Evolutionary conservation across 306 rosid species (phyloP).

Genomic region (Malus asiatica): DNA sequence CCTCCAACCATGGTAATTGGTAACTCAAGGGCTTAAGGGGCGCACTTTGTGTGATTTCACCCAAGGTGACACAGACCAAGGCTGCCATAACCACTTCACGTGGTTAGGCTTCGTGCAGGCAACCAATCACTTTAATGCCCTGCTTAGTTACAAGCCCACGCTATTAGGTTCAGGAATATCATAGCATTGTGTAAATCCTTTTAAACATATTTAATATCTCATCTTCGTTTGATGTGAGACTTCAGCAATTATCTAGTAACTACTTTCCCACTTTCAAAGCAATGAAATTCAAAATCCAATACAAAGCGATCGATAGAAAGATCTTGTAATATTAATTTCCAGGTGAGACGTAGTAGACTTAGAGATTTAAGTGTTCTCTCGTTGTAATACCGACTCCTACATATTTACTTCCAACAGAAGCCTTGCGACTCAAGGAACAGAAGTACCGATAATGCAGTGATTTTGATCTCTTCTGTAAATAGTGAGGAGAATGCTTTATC

Average conservation of each 20-base stretch:
- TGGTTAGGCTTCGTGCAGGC: rapidly evolving
- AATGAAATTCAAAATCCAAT: no score
- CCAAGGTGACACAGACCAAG: no score
- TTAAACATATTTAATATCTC: no score
- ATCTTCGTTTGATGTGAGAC: not conserved
- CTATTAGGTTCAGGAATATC: no score
- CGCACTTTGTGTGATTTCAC: not conserved
- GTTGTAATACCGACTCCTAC: not conserved
- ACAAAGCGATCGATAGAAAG: not conserved
- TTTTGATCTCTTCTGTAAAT: not conserved
- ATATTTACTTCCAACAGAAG: not conserved
- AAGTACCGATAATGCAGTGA: not conserved
- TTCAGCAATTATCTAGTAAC: not conserved
- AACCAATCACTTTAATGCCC: no score
- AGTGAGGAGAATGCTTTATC: not conserved
- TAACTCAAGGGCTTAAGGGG: not conserved
- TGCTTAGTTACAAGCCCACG: no score
- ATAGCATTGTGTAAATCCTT: not conserved
- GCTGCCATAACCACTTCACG: no score
- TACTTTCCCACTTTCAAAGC: not conserved
- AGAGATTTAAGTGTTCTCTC: not conserved
- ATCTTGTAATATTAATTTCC: not conserved
- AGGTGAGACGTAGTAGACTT: not conserved
- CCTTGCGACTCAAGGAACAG: not conserved
- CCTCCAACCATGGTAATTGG: no score